Conservation (phyloP, 164 flowering plant species). For the Amborella trichopoda region DNA sequence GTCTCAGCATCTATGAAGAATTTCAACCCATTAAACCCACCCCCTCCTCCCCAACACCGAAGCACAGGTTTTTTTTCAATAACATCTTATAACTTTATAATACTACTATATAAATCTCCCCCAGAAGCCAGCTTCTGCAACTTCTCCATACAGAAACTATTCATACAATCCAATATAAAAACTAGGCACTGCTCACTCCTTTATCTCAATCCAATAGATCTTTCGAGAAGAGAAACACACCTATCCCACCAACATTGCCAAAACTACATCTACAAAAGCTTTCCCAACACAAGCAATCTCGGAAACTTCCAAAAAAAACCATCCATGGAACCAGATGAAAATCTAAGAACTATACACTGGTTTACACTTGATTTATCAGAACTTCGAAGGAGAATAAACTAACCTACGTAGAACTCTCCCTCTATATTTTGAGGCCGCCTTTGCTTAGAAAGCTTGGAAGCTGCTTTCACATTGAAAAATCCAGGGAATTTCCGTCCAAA, state of each 20-base stretch:
- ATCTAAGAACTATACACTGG: not conserved
- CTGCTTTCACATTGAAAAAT: not conserved
- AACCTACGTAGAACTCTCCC: slow-evolving; percentile 45
- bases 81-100: too few species aligned
- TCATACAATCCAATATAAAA: too few species aligned
- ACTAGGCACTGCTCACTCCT: too few species aligned
- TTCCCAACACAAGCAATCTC: not conserved
- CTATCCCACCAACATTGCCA: not conserved
- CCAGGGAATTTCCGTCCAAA: not conserved
- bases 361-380: not conserved
- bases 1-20: too few species aligned
- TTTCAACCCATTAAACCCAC: too few species aligned
- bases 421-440: slow-evolving; percentile 35
- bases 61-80: too few species aligned
- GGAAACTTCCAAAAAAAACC: not conserved
- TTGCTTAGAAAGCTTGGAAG: slow-evolving; percentile 5
- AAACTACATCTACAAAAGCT: not conserved
- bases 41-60: too few species aligned
- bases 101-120: too few species aligned
- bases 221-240: not conserved
- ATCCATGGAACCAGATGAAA: not conserved
- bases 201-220: too few species aligned
- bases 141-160: too few species aligned
- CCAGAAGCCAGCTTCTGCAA: too few species aligned
- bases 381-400: not conserved